Evolutionary conservation across 2,329 filamentous ascomycete species (phyloP), one percentile per base, ranked within the genome.

Genomic region (Fusarium sambucinum): DNA sequence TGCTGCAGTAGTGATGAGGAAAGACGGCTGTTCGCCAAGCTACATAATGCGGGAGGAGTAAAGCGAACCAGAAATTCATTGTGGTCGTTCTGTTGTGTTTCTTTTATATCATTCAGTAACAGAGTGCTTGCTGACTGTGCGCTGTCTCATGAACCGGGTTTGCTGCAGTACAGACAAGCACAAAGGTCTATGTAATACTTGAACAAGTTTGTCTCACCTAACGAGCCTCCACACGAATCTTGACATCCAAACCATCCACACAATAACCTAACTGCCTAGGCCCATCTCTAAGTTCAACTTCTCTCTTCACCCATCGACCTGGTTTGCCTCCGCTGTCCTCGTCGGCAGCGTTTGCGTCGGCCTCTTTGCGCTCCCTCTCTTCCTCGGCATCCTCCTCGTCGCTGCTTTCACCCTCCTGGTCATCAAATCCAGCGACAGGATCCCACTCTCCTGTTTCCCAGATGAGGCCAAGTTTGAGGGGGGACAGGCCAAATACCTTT

Each of bases 361-460:
- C 53, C 9, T 66, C 62, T 35, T 47, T 65, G 52, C 25, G 70
- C 58, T 60, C 66, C 9, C 71, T 78, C 41, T 79, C 77, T 23
- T 74, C 69, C 14, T 78, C 79, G 3, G 80, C 81, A 8, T 84
- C 82, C 30, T 86, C 83, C 9, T 86, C 85, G 30, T 86, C 85
- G 45, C 84, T 85, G 69, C 82, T 84, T 44, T 82, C 83, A 55
- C 81, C 85, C 42, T 87, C 87, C 30, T 85, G 84, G 6, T 87
- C 84, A 65, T 89, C 85, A 70, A 88, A 87, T 63, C 86, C 85
- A 11, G 86, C 86, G 1, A 93, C 89, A 0, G 92, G 92, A 77
- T 97, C 93, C 88, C 91, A 93, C 78, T 97, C 94, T 21, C 93
- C 92, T 11, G 94, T 97, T 80, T 97, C 93, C 91, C 93, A 97